Evolutionary conservation across 768 basidiomycete species (phyloP), one percentile per base, ranked within the genome.

Genomic region (Phlebiopsis flavidoalba): DNA sequence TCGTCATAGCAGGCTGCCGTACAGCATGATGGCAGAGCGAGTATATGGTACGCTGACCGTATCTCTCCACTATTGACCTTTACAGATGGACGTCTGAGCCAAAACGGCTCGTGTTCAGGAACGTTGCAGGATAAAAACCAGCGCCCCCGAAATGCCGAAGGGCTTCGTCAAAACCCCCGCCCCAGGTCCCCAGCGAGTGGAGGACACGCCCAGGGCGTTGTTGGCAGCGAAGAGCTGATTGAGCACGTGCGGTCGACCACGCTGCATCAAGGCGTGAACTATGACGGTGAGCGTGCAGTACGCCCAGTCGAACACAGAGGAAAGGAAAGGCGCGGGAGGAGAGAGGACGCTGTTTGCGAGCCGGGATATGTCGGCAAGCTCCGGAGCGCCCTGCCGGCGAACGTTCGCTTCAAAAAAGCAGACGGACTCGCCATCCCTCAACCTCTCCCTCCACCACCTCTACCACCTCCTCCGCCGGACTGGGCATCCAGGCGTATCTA

Each of bases 401-500:
- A 67, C 61, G 62, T 66, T 67, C 58, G 55, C 60, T 45, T 55
- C 54, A 55, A 55, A 55, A 55, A 55, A 36, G 40, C 40, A 43
- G 40, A 43, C 35, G 19, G 36, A 37, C 37, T 45, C 40, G 54
- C 36, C 50, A n/a, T 62, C 59, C 64, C 60, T 59, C 66, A 63
- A 60, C 63, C n/a, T 57, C 62, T 57, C 54, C 60, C 62, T 61
- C 60, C 58, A 67, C 69, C 68, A 64, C 66, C 69, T 70, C 69
- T 67, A 63, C 65, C 68, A 60, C 62, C 65, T 65, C 40, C 55
- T 61, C 58, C 61, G 61, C 70, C 61, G 72, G 72, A 73, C 69
- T 68, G 69, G 72, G 60, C 66, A 65, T 69, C 71, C 70, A 71
- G 64, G 70, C 71, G 64, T 63, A 59, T 60, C 62, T 65, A 59